Percentiles rank a stretch among this genome's conserved stretches.
Conservation (phyloP, 495 filamentous ascomycete genomes). For the Chaetomium tenue region DNA sequence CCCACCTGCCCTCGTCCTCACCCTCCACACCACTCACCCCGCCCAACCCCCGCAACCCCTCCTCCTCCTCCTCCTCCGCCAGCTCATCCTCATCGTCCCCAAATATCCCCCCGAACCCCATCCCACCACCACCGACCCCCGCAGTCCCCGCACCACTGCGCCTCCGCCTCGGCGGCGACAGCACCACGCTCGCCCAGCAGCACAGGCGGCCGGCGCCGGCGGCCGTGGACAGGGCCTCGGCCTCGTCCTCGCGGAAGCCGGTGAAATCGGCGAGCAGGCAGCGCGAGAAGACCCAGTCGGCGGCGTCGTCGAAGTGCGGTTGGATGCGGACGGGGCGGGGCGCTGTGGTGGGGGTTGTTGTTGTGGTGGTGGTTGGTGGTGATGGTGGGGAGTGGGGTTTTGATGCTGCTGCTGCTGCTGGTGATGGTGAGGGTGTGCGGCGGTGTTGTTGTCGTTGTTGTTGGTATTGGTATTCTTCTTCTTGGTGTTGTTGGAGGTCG, state of each 20-base stretch:
- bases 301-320: conserved; percentile 32
- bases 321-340: not conserved
- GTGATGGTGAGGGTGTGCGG: not conserved
- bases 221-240: conserved; percentile 20
- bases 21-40: not conserved
- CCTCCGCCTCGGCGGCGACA: not conserved
- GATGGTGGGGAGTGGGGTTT: not conserved
- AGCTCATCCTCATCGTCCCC: not conserved
- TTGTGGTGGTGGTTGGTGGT: not conserved
- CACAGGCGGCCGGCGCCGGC: conserved; percentile 25
- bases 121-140: no score
- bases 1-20: conserved; percentile 9
- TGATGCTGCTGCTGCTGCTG: not conserved
- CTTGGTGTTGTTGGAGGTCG: not conserved
- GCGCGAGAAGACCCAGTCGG: conserved; percentile 35
- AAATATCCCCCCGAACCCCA: not conserved
- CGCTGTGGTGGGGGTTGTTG: not conserved
- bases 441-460: not conserved
- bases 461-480: not conserved
- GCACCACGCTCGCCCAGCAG: conserved; percentile 34
- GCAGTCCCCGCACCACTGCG: not conserved
- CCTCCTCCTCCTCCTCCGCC: not conserved
- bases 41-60: not conserved
- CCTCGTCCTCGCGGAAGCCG: conserved; percentile 28
- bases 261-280: conserved; percentile 35